Conservation (phyloP, 352 stramenopile genomes). For the Blastocystis sp. region DNA sequence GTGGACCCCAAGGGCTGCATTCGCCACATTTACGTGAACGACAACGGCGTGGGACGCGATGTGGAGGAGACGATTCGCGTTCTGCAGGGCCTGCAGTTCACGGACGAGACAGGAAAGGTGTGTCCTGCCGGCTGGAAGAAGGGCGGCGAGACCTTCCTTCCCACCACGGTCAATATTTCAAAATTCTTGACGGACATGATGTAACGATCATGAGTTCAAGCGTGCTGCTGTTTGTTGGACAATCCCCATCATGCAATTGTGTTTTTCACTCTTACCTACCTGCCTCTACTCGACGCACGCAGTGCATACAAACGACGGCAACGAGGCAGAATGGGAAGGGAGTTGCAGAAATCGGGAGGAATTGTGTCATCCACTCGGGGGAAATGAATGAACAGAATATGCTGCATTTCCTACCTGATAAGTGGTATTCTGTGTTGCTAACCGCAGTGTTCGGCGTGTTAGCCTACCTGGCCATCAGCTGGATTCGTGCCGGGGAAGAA, state of each 20-base stretch:
- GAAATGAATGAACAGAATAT: neutral
- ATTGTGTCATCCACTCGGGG: neutral
- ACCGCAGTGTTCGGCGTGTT: neutral
- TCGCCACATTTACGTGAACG: slow-evolving; percentile 82
- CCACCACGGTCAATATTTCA: neutral
- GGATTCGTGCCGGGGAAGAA: neutral
- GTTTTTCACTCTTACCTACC: too few species aligned
- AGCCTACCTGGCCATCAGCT: slow-evolving; percentile 4
- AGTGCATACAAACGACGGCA: too few species aligned
- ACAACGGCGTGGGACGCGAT: slow-evolving; percentile 81
- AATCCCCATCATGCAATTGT: too few species aligned
- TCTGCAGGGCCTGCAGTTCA: slow-evolving; percentile 84
- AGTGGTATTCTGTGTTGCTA: slow-evolving; percentile 9
- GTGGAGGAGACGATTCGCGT: slow-evolving; percentile 85
- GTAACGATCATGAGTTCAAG: too few species aligned
- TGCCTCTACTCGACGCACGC: too few species aligned
- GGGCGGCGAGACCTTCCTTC: neutral
- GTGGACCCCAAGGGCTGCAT: slow-evolving; percentile 81
- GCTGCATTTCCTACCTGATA: slow-evolving; percentile 12
- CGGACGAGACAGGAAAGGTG: slow-evolving; percentile 82
- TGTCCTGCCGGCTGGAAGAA: slow-evolving; percentile 80
- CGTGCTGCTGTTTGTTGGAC: too few species aligned
- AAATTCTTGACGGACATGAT: neutral
- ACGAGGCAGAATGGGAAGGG: neutral
- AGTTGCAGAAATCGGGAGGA: neutral